Base-by-base conservation (phyloP, 2,329 filamentous ascomycete species). In the Calonectria ilicicola region DNA sequence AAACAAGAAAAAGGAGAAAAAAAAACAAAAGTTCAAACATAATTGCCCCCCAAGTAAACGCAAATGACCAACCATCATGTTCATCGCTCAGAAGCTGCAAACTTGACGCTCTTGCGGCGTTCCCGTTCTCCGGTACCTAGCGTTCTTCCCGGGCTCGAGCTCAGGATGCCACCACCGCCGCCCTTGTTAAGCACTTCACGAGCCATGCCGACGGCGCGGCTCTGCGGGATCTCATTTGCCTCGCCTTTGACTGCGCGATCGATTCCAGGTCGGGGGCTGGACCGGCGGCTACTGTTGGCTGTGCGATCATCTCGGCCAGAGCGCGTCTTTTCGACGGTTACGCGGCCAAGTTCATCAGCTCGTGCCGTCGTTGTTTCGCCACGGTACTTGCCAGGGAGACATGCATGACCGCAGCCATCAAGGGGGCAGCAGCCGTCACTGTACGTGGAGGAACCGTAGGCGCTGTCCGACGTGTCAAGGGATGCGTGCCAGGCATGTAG, bases 321-420 rank as follows among this genome's bases (percentile, higher is more conserved):
- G 12, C 81, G 80, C 2, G 71, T 74, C 69, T 75, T 85, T 66
- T 89, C 88, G 3, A 86, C 83, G 1, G 87, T 84, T 1, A 83
- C 86, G 3, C 88, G 86, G 14, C 85, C 86, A 2, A 91, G 81
- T 69, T 91, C 89, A n/a, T 90, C 89, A 38, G 85, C 85, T 5
- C 86, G 83, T 3, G 84, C 84, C 0, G 84, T 85, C 29, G 80
- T 82, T 1, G 80, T 85, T 75, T 90, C 88, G 8, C 87, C 84
- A 5, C 89, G 86, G 82, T 90, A 91, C 42, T 84, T 84, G 0
- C 90, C 89, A 0, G 90, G 90, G 0, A 93, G 85, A 73, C 91
- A 93, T 32, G 89, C 89, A 76, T 93, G 91, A 3, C 91, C 88
- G 78, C 91, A 93, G 0, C 91, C 91, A 73, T 92, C 90, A n/a